Evolutionary conservation across 2,329 filamentous ascomycete genomes (phyloP), one percentile per base, ranked within the genome.

Genomic region (Parafenestella ontariensis): DNA sequence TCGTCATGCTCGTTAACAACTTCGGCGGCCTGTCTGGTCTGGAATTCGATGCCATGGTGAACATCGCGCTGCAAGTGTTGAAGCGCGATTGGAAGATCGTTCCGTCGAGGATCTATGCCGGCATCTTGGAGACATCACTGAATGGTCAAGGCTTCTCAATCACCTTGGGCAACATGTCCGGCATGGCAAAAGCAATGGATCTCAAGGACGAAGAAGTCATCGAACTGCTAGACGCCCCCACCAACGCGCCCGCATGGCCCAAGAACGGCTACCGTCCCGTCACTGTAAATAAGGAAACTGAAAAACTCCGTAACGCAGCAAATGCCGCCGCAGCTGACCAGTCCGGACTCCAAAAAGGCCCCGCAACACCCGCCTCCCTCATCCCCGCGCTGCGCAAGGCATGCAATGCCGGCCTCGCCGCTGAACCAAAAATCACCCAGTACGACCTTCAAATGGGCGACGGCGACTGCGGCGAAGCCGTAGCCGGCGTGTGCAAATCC

Each of bases 391-490:
- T 82, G 0, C 66, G 72, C 4, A 71, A 60, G 49, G 80, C 78
- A 23, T 81, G 79, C 66, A 71, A 75, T 15, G 76, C 77, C 2
- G 79, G 86, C 2, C 77, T 88, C 41, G 76, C 76, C 8, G 85
- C 86, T 3, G 88, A 91, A 66, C 82, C 86, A 8, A 81, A 83
- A 28, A 82, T 90, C 47, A 90, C 88, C 11, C 82, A 81, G 55
- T 90, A 84, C 74, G 88, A 91, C 69, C 92, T 91, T 0, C 85
- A 95, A 21, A 92, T 96, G 52, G 92, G 92, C 46, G 92, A 96
- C 70, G 92, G 92, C 42, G 92, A 96, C 77, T 96, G 92, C 70
- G 92, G 92, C 33, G 85, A 89, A 66, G 79, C 79, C 23, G 78
- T 81, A 1, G 73, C 42, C 86, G 91, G 59, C 86, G 91, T 39